Evolutionary conservation across 331 rosid genomes (phyloP).

Genomic region (Arachis monticola): DNA sequence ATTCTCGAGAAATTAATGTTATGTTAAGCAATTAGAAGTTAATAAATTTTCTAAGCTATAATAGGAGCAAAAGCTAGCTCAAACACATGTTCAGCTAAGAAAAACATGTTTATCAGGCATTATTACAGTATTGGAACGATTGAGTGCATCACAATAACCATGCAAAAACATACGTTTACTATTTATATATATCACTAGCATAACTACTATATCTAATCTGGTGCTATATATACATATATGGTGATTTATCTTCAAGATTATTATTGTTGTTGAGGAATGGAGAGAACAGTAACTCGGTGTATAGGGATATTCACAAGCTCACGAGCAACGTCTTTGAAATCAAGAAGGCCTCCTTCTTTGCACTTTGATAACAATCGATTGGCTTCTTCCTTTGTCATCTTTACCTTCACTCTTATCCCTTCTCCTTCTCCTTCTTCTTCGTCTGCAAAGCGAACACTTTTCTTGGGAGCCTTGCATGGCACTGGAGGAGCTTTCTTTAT

Average conservation of each 20-base stretch:
- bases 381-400: constrained; percentile 84
- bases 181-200: too few species aligned
- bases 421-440: not conserved
- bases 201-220: too few species aligned
- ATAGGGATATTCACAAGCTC: constrained; percentile 53
- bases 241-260: not conserved
- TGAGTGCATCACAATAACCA: too few species aligned
- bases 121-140: too few species aligned
- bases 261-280: not conserved
- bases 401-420: constrained; percentile 68
- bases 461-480: constrained; percentile 37
- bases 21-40: too few species aligned
- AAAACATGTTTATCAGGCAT: too few species aligned
- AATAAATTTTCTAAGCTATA: too few species aligned
- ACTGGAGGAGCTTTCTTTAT: constrained; percentile 23
- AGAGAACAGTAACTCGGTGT: constrained; percentile 38
- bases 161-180: too few species aligned
- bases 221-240: too few species aligned
- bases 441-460: constrained; percentile 37
- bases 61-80: too few species aligned
- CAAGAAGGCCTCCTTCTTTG: constrained; percentile 70
- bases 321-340: constrained; percentile 59
- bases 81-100: too few species aligned
- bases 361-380: constrained; percentile 61
- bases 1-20: too few species aligned